Conservation (phyloP, 345 rosid genomes). For the Gossypium sturtianum region DNA sequence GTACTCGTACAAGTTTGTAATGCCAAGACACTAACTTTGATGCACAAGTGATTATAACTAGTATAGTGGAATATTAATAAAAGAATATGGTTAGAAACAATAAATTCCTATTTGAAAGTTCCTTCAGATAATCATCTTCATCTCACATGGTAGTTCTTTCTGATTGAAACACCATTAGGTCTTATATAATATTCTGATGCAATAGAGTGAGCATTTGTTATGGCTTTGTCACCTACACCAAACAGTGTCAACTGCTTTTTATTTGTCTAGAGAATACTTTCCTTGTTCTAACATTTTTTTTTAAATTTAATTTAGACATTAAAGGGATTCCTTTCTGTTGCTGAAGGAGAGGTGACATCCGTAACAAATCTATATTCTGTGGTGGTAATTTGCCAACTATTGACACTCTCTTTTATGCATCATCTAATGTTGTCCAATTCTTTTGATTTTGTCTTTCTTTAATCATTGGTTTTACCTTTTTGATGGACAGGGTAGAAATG, state of each 20-base stretch:
- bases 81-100: background rate
- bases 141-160: background rate
- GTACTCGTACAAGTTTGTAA: background rate
- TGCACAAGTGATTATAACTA: background rate
- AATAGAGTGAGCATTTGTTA: background rate
- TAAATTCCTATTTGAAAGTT: background rate
- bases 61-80: background rate
- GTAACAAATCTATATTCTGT: slow-evolving; percentile 72
- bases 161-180: background rate
- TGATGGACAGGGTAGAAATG: slow-evolving; percentile 84
- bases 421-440: background rate
- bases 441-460: slow-evolving; percentile 7
- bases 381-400: slow-evolving; percentile 59
- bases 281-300: slow-evolving; percentile 15
- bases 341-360: slow-evolving; percentile 76
- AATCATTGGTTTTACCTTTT: background rate
- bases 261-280: background rate
- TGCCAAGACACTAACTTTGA: background rate
- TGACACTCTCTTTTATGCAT: slow-evolving; percentile 8
- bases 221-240: background rate
- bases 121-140: too few species aligned
- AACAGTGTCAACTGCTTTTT: background rate
- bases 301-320: slow-evolving; percentile 41
- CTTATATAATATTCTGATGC: background rate
- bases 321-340: slow-evolving; percentile 63